Conservation (phyloP, 1,284 basidiomycete genomes). For the Golubevia sp. region DNA sequence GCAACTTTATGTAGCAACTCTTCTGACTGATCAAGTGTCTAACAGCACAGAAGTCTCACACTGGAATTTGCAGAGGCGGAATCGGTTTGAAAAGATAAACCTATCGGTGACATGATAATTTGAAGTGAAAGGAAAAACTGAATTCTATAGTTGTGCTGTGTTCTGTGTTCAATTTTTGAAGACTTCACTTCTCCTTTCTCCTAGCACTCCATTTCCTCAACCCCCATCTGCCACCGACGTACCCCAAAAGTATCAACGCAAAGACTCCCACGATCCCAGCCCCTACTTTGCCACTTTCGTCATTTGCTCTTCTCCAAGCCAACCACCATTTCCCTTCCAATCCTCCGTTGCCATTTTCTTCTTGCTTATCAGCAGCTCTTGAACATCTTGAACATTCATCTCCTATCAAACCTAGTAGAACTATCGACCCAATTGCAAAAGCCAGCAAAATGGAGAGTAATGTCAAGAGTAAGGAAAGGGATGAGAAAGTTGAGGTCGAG, state of each 20-base stretch:
- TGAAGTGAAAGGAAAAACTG: too few relatives aligned
- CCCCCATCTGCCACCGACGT: too few relatives aligned
- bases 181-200: too few relatives aligned
- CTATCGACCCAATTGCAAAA: conserved; percentile 44
- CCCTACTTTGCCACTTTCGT: conserved; percentile 45
- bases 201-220: too few relatives aligned
- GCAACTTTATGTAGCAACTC: too few relatives aligned
- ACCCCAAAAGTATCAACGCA: conserved; percentile 8
- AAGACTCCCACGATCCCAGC: conserved; percentile 49
- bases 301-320: conserved; percentile 44
- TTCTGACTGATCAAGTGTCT: too few relatives aligned
- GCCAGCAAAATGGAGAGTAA: conserved; percentile 48
- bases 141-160: too few relatives aligned
- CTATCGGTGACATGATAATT: too few relatives aligned
- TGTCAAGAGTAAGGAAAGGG: conserved; percentile 39
- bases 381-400: conserved; percentile 39
- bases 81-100: too few relatives aligned
- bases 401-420: conserved; percentile 44
- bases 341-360: conserved; percentile 17
- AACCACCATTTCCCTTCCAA: conserved; percentile 51
- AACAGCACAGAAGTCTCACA: too few relatives aligned
- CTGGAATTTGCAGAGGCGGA: too few relatives aligned
- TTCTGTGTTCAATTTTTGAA: too few relatives aligned
- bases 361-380: conserved; percentile 37
- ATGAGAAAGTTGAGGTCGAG: not conserved